Base-by-base conservation (phyloP, 2,329 filamentous ascomycete species). In the Cercospora zeae-maydis region DNA sequence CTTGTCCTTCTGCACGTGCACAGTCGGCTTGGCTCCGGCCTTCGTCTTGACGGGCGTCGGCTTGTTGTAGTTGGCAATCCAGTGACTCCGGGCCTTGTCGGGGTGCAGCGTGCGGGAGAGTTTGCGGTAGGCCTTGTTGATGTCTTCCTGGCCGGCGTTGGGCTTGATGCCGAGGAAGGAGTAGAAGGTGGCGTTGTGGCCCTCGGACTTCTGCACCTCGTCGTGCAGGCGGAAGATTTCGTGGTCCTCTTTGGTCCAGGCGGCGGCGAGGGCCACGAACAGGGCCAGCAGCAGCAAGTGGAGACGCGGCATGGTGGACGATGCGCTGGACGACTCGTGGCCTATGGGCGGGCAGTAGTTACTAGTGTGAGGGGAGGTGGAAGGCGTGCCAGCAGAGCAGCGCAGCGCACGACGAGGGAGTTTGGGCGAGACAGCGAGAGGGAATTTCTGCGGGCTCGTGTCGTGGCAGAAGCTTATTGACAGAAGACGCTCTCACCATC, bases 161-260 rank as follows among this genome's bases (percentile, higher is more conserved):
- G 86, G 81, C 56, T 84, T 81, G 68, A 96, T 84, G 72, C 89
- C 92, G 66, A 99, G 82, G 79, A 96, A 95, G 75, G 96, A 82
- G 85, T 99, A 99, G 79, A 99, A 99, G 71, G 91, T 95, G 64
- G 91, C 84, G 66, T 90, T 88, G 57, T 82, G 73, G 62, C 95
- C 92, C 76, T 97, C 91, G 68, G 87, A 81, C 49, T 86, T 79
- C 64, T 85, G 80, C 61, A 99, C 85, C 76, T 98, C 95, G 79
- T 97, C 92, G 74, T 89, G 89, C 66, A 99, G 84, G 71, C 92
- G 90, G 82, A 99, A 99, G 80, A 99, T 98, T 80, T 99, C 95
- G 75, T 96, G 92, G 79, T 99, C 95, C 96, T 96, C 91, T 78
- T 95, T 95, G 62, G 86, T 87, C 91, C 92, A 96, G 52, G 91